phyloP scores from a whole-genome alignment of 352 stramenopile species.

The Thraustochytrium striatum region DNA sequence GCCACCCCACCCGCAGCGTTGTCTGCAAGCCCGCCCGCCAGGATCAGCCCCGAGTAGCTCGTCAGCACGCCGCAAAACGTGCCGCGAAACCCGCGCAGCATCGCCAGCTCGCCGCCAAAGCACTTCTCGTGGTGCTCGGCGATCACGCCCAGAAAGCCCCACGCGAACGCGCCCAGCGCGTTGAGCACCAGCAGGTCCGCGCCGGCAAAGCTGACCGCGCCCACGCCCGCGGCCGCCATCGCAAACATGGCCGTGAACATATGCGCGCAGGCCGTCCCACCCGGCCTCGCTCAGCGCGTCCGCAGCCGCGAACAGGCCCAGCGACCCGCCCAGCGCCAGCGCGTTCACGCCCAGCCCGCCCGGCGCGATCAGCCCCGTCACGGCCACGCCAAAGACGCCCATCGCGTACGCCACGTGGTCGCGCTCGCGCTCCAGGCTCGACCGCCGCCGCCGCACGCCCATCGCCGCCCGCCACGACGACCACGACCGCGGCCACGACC shows the following conservation, averaged over 20 bases:
- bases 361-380: no score
- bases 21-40: background rate
- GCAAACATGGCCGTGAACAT: conserved; percentile 32
- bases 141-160: conserved; percentile 1
- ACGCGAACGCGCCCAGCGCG: conserved; percentile 14
- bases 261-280: no score
- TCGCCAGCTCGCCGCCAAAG: background rate
- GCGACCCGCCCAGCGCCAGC: background rate
- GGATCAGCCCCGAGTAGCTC: conserved; percentile 8
- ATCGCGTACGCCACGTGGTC: no score
- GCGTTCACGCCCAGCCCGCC: no score
- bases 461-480: background rate
- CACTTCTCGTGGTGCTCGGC: conserved; percentile 4
- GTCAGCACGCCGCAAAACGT: conserved; percentile 31
- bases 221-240: background rate
- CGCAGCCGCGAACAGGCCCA: background rate
- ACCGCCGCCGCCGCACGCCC: background rate
- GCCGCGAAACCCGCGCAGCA: background rate
- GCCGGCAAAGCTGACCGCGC: background rate
- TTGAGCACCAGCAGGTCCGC: conserved; percentile 25
- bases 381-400: no score
- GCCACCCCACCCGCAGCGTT: no score
- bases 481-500: background rate
- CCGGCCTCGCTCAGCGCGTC: background rate
- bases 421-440: no score